Conservation (phyloP, 2,329 filamentous ascomycete species). For the Paecilomyces sp. region DNA sequence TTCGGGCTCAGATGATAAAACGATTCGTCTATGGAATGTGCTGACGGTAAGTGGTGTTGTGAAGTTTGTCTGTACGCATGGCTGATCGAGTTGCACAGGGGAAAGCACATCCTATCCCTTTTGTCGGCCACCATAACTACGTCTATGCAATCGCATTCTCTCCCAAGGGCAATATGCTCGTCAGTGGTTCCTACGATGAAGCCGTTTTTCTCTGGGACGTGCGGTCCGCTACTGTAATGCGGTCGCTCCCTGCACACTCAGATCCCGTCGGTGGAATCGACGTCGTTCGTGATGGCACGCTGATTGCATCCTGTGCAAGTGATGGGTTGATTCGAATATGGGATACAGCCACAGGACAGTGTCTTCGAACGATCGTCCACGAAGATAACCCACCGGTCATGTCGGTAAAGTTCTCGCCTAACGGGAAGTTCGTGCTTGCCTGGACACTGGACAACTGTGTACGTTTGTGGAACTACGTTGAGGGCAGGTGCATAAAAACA, state of each 20-base stretch:
- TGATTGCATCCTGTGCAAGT: conserved; percentile 84
- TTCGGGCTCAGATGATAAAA: conserved; percentile 91
- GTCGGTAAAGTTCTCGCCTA: conserved; percentile 85
- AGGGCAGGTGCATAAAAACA: conserved; percentile 87
- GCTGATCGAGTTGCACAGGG: conserved; percentile 28
- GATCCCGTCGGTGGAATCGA: conserved; percentile 93
- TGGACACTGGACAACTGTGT: conserved; percentile 87
- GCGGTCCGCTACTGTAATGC: conserved; percentile 77
- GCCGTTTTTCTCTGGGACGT: conserved; percentile 97
- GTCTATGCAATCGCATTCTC: conserved; percentile 91
- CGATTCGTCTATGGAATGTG: conserved; percentile 84
- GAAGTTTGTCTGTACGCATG: background rate
- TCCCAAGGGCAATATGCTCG: conserved; percentile 96
- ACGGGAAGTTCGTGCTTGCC: conserved; percentile 86
- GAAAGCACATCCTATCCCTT: conserved; percentile 51
- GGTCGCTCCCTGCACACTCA: conserved; percentile 84
- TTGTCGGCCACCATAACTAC: conserved; percentile 92
- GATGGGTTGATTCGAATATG: conserved; percentile 91
- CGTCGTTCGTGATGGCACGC: conserved; percentile 83
- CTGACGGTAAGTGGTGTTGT: conserved; percentile 35
- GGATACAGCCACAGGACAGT: conserved; percentile 94
- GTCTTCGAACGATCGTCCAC: conserved; percentile 87
- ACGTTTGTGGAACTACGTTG: conserved; percentile 90
- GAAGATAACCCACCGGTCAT: conserved; percentile 91
- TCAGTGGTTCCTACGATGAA: conserved; percentile 93